These are phyloP conservation scores for Thamnidium elegans DNA, from an alignment of 192 early-diverging fungal species.

Conservation along the genomic window DNA sequence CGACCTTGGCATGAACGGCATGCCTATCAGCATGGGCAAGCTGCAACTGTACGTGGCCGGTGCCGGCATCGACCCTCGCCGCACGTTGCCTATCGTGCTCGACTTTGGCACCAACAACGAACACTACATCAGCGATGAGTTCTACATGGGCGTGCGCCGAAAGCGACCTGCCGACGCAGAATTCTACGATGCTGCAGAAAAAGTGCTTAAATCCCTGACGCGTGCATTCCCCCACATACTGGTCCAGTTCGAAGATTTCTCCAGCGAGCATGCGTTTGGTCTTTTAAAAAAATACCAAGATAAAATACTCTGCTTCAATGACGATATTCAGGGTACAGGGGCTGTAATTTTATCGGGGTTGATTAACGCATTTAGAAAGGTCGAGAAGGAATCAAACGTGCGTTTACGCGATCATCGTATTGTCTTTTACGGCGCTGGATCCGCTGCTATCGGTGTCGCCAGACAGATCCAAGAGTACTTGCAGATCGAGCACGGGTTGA, in stretches of 20 bases:
- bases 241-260: slow-evolving; percentile 97
- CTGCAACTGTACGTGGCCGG: slow-evolving; percentile 88
- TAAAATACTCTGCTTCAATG: slow-evolving; percentile 87
- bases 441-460: slow-evolving; percentile 93
- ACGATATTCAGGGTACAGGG: slow-evolving; percentile 93
- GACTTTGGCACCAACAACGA: slow-evolving; percentile 92
- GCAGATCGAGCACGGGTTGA: slow-evolving; percentile 65
- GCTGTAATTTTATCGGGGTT: slow-evolving; percentile 92
- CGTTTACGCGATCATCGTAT: slow-evolving; percentile 76
- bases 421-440: slow-evolving; percentile 93
- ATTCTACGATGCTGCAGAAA: slow-evolving; percentile 84
- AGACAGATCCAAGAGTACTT: slow-evolving; percentile 86
- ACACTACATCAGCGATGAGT: slow-evolving; percentile 76
- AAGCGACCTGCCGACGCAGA: slow-evolving; percentile 59
- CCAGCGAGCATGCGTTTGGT: slow-evolving; percentile 86
- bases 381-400: slow-evolving; percentile 54
- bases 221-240: slow-evolving; percentile 65
- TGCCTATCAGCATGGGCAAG: slow-evolving; percentile 95
- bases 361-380: slow-evolving; percentile 77
- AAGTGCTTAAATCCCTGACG: slow-evolving; percentile 69
- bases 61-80: slow-evolving; percentile 80
- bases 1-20: slow-evolving; percentile 92
- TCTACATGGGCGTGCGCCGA: slow-evolving; percentile 82
- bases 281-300: slow-evolving; percentile 77
- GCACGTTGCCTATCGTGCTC: slow-evolving; percentile 86